These are phyloP conservation scores for Colletotrichum scovillei DNA, from an alignment of 2,329 filamentous ascomycete species.

Conservation along the genomic window DNA sequence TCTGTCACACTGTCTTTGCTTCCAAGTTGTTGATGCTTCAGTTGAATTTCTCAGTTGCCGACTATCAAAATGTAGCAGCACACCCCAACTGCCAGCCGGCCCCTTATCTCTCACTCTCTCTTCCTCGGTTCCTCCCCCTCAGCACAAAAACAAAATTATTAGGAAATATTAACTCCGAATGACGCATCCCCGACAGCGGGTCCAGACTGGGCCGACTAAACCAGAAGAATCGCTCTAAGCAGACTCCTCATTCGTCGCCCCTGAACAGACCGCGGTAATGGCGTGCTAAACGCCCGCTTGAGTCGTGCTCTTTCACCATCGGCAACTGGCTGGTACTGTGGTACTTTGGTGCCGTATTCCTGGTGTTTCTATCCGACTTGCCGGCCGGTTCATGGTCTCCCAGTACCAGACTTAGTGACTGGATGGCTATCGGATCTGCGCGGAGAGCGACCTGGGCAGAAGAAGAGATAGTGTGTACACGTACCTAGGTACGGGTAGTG, in stretches of 20 bases:
- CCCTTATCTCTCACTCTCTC: neutral
- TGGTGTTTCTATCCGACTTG: neutral
- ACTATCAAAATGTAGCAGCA: neutral
- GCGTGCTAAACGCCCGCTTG: constrained; percentile 28
- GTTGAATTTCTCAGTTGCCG: neutral
- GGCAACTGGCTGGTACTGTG: constrained; percentile 6
- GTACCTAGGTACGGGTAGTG: too few relatives aligned
- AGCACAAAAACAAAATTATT: neutral
- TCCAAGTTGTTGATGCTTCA: neutral
- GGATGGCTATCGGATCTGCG: neutral
- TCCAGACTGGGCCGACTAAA: constrained; percentile 11
- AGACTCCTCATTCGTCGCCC: constrained; percentile 26
- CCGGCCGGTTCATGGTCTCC: neutral
- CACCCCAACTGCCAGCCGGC: neutral
- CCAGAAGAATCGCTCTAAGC: neutral
- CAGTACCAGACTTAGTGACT: neutral
- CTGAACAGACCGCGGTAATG: neutral
- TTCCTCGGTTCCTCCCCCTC: neutral
- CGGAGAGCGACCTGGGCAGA: neutral
- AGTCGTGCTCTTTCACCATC: constrained; percentile 20
- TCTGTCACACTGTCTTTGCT: neutral
- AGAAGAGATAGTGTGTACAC: neutral
- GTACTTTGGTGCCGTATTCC: neutral
- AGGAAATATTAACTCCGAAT: constrained; percentile 16
- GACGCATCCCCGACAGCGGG: constrained; percentile 26